Evolutionary conservation across 2,329 filamentous ascomycete species (phyloP), one percentile per base, ranked within the genome.

Genomic region (Cercospora sojina): DNA sequence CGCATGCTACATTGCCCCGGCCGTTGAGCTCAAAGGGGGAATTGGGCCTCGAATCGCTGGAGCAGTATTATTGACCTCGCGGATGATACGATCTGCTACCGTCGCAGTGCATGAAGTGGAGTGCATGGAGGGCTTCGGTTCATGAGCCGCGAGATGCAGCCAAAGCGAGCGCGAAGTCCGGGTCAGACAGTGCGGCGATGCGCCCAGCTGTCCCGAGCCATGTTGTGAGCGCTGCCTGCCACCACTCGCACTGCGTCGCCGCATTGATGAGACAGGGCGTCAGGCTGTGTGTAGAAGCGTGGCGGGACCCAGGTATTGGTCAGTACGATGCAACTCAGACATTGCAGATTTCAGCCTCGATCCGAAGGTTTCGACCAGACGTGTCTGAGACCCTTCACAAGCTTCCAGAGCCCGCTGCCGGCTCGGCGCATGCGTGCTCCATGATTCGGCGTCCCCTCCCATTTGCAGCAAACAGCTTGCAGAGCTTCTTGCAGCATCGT

Each of bases 41-140:
- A 47, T 20, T 57, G 56, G 61, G 60, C 51, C 41, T 66, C 43
- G 25, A 64, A 62, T 59, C 53, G 51, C 23, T 20, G 32, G 53
- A 18, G 53, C 16, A 12, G 20, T 56, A 53, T 53, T 27, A 23
- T 35, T 56, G 53, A 58, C 51, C 51, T 64, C 59, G 64, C 41
- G 41, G 43, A 56, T 59, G 35, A 61, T 51, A 43, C 65, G 61
- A 62, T 64, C 59, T 66, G 65, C 43, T 61, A 67, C 56, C 55
- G 65, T 64, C 20, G 64, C 57, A 66, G 64, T 53, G 41, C 49
- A 51, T 60, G 31, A 56, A 64, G 64, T 64, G 64, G 64, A 66
- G 64, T 67, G 65, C 65, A 64, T 23, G 10, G 23, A 64, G 59
- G 64, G 64, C 35, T 62, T 62, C 59, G 59, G 59, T 25, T 32